These are phyloP conservation scores for Rhodotorula diobovata DNA, from an alignment of 768 basidiomycete species.

Conservation along the genomic window DNA sequence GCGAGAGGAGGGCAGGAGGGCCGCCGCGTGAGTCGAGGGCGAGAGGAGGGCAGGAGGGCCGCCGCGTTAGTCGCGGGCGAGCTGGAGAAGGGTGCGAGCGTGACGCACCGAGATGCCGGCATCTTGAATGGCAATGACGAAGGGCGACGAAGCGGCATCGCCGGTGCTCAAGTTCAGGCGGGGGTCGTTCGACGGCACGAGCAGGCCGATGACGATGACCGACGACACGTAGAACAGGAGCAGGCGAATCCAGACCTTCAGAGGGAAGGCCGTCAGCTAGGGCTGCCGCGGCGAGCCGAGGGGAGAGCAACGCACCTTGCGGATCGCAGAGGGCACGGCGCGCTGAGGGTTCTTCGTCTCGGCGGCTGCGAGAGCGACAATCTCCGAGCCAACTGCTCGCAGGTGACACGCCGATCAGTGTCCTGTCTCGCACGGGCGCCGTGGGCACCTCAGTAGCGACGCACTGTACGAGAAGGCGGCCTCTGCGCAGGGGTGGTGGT, in stretches of 20 bases:
- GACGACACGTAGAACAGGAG: conserved; percentile 56
- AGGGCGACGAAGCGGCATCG: conserved; percentile 14
- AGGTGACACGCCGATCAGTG: not conserved
- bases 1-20: too few species aligned
- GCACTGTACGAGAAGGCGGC: conserved; percentile 53
- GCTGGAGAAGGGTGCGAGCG: too few species aligned
- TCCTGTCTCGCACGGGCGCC: too few species aligned
- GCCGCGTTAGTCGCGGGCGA: too few species aligned
- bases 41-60: too few species aligned
- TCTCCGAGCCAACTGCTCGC: conserved; percentile 13
- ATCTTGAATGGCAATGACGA: conserved; percentile 45
- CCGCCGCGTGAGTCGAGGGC: not conserved
- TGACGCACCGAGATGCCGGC: conserved; percentile 44
- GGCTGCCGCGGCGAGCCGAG: too few species aligned
- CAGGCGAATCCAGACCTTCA: conserved; percentile 63
- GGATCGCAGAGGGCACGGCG: conserved; percentile 64
- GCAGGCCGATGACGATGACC: conserved; percentile 47
- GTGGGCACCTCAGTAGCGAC: not conserved
- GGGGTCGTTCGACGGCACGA: conserved; percentile 44
- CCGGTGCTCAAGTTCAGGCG: conserved; percentile 2
- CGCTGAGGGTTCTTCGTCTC: conserved; percentile 53
- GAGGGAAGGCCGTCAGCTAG: not conserved
- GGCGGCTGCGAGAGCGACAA: conserved; percentile 51
- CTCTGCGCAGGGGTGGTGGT: not conserved
- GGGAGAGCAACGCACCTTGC: conserved; percentile 42